Evolutionary conservation across 2,329 filamentous ascomycete species (phyloP).

Genomic region (Botrytis galanthina): DNA sequence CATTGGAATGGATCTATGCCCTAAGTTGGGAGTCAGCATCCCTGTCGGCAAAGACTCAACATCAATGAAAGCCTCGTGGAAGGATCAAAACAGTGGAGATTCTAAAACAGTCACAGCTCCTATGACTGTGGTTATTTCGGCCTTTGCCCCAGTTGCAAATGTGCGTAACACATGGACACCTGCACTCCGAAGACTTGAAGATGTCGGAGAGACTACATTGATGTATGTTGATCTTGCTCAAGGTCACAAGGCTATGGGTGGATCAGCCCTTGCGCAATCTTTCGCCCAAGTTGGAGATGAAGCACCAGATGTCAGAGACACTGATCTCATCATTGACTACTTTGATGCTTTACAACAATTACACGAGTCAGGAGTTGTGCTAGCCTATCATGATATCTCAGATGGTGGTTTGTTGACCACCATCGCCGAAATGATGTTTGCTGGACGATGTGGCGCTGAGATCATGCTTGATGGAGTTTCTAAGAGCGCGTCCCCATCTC

Average conservation of each 20-base stretch:
- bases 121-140: conserved; percentile 85
- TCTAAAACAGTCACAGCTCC: conserved; percentile 87
- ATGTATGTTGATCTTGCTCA: conserved; percentile 88
- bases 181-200: conserved; percentile 75
- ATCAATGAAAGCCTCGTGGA: conserved; percentile 98
- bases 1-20: conserved; percentile 89
- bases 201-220: conserved; percentile 84
- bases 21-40: conserved; percentile 84
- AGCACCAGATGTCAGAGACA: conserved; percentile 80
- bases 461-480: conserved; percentile 75
- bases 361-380: conserved; percentile 67
- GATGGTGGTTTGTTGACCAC: conserved; percentile 92
- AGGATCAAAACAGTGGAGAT: conserved; percentile 62
- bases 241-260: conserved; percentile 79
- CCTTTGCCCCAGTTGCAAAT: conserved; percentile 81
- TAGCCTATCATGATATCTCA: conserved; percentile 92
- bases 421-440: conserved; percentile 96
- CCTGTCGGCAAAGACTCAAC: conserved; percentile 98
- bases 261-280: conserved; percentile 86
- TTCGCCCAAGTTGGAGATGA: conserved; percentile 83
- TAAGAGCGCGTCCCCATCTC: conserved; percentile 56
- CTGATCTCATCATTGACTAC: conserved; percentile 80
- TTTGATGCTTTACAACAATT: conserved; percentile 77
- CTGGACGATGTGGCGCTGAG: conserved; percentile 84
- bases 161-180: conserved; percentile 92